Evolutionary conservation across 192 early-diverging fungal genomes (phyloP).

Genomic region (Phlyctochytrium planicorne): DNA sequence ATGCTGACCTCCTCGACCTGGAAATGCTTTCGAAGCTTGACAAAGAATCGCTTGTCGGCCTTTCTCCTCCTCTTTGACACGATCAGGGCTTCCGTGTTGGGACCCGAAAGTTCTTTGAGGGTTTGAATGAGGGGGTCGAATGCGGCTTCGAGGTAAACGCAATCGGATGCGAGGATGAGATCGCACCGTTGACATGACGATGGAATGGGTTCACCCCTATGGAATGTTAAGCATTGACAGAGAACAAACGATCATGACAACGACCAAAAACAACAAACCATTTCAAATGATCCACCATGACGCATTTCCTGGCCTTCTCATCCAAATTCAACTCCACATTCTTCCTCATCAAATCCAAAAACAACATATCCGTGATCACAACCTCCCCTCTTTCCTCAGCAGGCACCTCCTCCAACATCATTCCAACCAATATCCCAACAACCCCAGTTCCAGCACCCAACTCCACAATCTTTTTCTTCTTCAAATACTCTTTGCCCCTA

Average conservation of each 20-base stretch:
- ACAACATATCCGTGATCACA: constrained; percentile 50
- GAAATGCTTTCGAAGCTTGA: constrained; percentile 44
- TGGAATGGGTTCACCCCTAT: constrained; percentile 35
- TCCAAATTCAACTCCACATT: constrained; percentile 42
- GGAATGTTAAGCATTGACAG: neutral
- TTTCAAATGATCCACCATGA: constrained; percentile 22
- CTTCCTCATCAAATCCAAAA: constrained; percentile 48
- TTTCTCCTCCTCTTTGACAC: constrained; percentile 45
- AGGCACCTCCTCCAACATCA: constrained; percentile 28
- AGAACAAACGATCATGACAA: neutral
- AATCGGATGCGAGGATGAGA: constrained; percentile 49
- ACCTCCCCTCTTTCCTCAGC: constrained; percentile 21
- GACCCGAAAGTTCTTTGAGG: constrained; percentile 28
- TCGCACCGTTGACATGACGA: constrained; percentile 22
- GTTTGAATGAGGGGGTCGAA: constrained; percentile 49
- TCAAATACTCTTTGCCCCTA: constrained; percentile 6
- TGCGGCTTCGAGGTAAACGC: constrained; percentile 49
- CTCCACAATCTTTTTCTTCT: constrained; percentile 31
- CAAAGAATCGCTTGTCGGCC: constrained; percentile 54
- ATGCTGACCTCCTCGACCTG: constrained; percentile 35
- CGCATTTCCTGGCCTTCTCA: constrained; percentile 13
- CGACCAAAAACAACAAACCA: constrained; percentile 11
- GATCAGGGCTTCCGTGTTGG: constrained; percentile 37
- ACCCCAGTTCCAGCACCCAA: constrained; percentile 51
- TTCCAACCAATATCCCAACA: constrained; percentile 44